Base-by-base conservation (phyloP, 1,284 basidiomycete species). In the Ustilago xerochloae region DNA sequence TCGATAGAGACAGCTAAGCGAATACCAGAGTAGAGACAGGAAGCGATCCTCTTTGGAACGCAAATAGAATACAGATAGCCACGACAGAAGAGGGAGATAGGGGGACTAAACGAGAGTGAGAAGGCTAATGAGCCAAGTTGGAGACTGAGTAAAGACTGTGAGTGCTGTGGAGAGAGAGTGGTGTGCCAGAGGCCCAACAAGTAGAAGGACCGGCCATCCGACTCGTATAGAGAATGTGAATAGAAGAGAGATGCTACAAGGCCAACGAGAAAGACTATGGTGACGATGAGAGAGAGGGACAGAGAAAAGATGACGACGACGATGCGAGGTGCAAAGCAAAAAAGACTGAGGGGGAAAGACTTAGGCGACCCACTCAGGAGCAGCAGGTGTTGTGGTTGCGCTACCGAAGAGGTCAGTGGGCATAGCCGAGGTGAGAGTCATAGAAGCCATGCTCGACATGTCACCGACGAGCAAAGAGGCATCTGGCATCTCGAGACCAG, bases 391-490 rank as follows among this genome's bases (percentile, higher is more conserved):
- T 20, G 50, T 54, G 29, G 55, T 48, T 7, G 66, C 60, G 60
- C 66, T 69, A 30, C 41, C 28, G 39, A 69, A 69, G 46, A 69
- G 47, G 52, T 69, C 66, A 22, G 51, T 32, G 41, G 66, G 66
- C 66, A 69, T 69, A n/a, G 66, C 66, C 47, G 66, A 63, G 15
- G 66, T 63, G 35, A 69, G 55, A 3, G 60, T 59, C 66, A 69
- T 48, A 36, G 58, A 61, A 18, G 33, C 29, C 58, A 61, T 59
- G 56, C 49, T 57, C 36, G 56, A 58, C 66, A 69, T 63, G 47
- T 69, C 60, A 43, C 33, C 41, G 52, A 56, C 66, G 22, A 69
- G 60, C 33, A 72, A 32, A 20, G 41, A 48, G 26, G 70, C 60
- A 32, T 73, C 64, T 10, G 60, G 60, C 60, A 67, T 60, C 43